Evolutionary conservation across 31 red algal genomes (phyloP).

Genomic region (Bonnemaisonia californica): DNA sequence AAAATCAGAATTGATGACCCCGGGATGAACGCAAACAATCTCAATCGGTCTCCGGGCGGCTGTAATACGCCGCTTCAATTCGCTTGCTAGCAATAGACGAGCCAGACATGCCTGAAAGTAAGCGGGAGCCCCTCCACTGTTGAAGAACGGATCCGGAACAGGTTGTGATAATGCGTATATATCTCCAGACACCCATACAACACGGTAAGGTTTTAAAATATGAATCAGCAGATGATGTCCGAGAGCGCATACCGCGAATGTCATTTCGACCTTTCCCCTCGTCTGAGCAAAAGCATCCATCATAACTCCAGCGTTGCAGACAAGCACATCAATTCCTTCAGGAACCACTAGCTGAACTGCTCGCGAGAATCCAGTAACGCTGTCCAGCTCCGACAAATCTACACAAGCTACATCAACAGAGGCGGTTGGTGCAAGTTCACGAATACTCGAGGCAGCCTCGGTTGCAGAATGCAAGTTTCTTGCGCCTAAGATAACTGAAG

Average conservation of each 20-base stretch:
- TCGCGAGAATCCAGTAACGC: background rate
- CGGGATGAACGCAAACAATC: constrained; percentile 28
- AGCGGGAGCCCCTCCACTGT: constrained; percentile 4
- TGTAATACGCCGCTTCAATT: constrained; percentile 17
- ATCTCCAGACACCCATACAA: constrained; percentile 39
- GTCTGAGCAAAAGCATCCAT: background rate
- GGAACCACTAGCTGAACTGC: background rate
- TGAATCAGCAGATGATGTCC: constrained; percentile 30
- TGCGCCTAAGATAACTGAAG: background rate
- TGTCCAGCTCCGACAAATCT: background rate
- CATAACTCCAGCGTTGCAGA: constrained; percentile 18
- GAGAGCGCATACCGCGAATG: constrained; percentile 33
- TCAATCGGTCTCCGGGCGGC: constrained; percentile 6
- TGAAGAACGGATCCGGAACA: background rate
- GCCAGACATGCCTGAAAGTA: constrained; percentile 22
- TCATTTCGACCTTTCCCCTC: background rate
- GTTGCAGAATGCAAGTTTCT: background rate
- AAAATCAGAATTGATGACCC: constrained; percentile 35
- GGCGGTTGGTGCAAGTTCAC: background rate
- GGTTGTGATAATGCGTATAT: constrained; percentile 1
- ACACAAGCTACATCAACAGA: background rate
- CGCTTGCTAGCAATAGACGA: constrained; percentile 12
- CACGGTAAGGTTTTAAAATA: constrained; percentile 25
- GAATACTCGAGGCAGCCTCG: background rate
- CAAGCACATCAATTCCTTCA: constrained; percentile 10